phyloP scores from a whole-genome alignment of 768 basidiomycete species.

The Tulasnella sp. region DNA sequence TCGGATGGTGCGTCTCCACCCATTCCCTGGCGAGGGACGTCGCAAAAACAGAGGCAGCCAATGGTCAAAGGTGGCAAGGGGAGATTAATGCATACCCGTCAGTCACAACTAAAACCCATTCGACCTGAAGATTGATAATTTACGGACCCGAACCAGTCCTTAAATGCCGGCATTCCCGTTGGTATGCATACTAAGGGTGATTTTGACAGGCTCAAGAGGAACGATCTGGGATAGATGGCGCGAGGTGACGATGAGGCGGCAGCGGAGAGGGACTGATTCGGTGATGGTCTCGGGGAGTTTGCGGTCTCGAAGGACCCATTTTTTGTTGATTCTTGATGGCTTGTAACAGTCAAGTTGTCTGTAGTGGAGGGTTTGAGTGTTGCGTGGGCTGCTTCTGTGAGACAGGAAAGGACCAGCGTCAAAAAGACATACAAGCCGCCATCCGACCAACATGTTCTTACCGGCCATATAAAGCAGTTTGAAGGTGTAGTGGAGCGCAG shows the following conservation, averaged over 20 bases:
- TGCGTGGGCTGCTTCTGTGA: neutral
- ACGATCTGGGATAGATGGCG: slow-evolving; percentile 55
- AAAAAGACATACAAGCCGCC: too few species aligned
- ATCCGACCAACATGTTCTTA: too few species aligned
- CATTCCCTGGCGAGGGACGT: slow-evolving; percentile 17
- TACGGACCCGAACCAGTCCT: slow-evolving; percentile 81
- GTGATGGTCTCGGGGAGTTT: neutral
- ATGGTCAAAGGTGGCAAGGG: neutral
- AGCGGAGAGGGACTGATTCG: neutral
- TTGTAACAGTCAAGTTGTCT: too few species aligned
- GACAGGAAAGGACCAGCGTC: too few species aligned
- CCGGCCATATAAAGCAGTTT: too few species aligned
- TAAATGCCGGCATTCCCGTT: slow-evolving; percentile 65
- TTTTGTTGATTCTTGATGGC: neutral
- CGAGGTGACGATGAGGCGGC: slow-evolving; percentile 32
- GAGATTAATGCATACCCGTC: slow-evolving; percentile 3
- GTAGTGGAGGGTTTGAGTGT: neutral
- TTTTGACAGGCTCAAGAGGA: slow-evolving; percentile 54
- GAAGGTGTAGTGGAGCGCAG: too few species aligned
- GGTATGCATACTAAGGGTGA: slow-evolving; percentile 70
- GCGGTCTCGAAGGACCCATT: neutral
- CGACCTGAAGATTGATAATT: slow-evolving; percentile 8
- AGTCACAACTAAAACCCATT: neutral
- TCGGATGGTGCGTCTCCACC: slow-evolving; percentile 31
- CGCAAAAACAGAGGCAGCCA: neutral